These are phyloP conservation scores for Ophiostoma tasmaniense DNA, from an alignment of 2,329 filamentous ascomycete genomes.

Conservation along the genomic window DNA sequence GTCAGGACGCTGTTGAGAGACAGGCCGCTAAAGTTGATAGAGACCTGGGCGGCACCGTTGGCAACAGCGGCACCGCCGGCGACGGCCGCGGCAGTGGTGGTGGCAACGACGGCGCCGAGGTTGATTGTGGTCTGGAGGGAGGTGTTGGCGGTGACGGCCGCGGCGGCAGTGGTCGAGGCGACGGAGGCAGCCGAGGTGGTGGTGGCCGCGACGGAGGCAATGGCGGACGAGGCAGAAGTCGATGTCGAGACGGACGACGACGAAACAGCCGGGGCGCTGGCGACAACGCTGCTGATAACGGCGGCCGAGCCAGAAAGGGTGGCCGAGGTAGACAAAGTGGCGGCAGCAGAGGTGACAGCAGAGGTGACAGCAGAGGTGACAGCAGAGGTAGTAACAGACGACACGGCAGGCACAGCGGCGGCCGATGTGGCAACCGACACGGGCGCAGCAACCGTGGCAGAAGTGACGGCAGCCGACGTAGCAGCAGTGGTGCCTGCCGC, in stretches of 20 bases:
- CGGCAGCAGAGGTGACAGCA: not conserved
- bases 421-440: no score
- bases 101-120: slow-evolving; percentile 23
- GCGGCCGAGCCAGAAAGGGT: not conserved
- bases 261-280: no score
- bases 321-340: not conserved
- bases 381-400: not conserved
- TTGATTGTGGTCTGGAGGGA: slow-evolving; percentile 25
- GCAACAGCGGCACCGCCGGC: slow-evolving; percentile 22
- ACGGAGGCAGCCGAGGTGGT: not conserved
- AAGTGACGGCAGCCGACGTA: not conserved
- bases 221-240: not conserved
- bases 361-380: not conserved
- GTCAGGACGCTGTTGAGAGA: slow-evolving; percentile 36
- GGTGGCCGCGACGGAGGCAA: not conserved
- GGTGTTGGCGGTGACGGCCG: slow-evolving; percentile 12
- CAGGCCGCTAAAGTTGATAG: slow-evolving; percentile 34
- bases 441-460: not conserved
- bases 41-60: slow-evolving; percentile 21
- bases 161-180: not conserved
- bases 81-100: slow-evolving; percentile 18
- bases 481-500: not conserved
- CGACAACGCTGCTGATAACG: not conserved
- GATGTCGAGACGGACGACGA: not conserved
- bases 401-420: not conserved